Conservation (phyloP, 257 asterid genomes). For the Gynochthodes officinalis region DNA sequence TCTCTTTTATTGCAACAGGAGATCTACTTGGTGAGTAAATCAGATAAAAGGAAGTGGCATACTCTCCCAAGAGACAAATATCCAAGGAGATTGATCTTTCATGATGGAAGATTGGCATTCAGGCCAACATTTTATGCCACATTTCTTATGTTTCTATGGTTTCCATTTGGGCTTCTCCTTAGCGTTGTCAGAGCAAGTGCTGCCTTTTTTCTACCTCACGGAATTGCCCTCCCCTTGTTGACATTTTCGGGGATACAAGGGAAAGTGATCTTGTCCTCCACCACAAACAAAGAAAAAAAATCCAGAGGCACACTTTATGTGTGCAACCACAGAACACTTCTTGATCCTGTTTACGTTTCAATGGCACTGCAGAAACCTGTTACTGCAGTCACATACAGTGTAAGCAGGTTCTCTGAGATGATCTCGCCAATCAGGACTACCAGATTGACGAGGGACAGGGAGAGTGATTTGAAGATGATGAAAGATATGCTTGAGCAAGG, state of each 20-base stretch:
- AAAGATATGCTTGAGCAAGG: conserved; percentile 19
- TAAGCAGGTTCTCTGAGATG: conserved; percentile 33
- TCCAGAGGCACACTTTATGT: conserved; percentile 23
- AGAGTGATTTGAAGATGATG: conserved; percentile 23
- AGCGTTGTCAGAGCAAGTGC: conserved; percentile 20
- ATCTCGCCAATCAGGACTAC: conserved; percentile 26
- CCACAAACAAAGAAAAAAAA: neutral
- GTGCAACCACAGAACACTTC: conserved; percentile 31
- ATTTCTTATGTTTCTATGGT: conserved; percentile 27
- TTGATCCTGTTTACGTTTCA: conserved; percentile 32
- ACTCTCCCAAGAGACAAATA: conserved; percentile 26
- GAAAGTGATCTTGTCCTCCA: neutral
- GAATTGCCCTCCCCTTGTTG: conserved; percentile 23
- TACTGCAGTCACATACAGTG: conserved; percentile 28
- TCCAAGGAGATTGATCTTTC: conserved; percentile 29
- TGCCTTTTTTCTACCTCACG: conserved; percentile 19
- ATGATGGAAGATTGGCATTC: conserved; percentile 36
- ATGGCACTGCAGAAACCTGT: conserved; percentile 27
- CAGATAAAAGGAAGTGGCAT: conserved; percentile 28
- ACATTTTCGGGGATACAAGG: conserved; percentile 28
- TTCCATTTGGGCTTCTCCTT: conserved; percentile 29
- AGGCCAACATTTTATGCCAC: conserved; percentile 30
- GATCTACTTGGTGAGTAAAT: conserved; percentile 24
- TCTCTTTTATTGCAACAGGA: conserved; percentile 20
- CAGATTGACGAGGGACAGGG: conserved; percentile 27